Conservation (phyloP, 164 flowering plant genomes). For the Kalanchoe fedtschenkoi region DNA sequence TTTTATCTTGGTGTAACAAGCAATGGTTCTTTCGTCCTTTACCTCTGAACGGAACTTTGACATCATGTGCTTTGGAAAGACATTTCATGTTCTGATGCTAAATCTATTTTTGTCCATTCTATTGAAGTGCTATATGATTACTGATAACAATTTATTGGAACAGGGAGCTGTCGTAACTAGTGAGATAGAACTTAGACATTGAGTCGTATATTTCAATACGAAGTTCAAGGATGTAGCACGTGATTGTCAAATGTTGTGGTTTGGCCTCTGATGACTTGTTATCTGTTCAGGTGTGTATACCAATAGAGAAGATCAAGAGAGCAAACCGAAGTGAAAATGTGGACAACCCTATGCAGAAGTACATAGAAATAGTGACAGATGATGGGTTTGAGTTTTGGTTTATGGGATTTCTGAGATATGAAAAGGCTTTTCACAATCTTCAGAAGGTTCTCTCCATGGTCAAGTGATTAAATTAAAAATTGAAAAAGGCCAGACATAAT, state of each 20-base stretch:
- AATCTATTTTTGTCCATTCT: background rate
- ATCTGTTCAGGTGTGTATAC: conserved; percentile 18
- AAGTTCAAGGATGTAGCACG: background rate
- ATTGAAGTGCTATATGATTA: background rate
- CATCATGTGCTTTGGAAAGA: too few relatives aligned
- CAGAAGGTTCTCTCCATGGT: conserved; percentile 19
- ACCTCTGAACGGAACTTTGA: too few relatives aligned
- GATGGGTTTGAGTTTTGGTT: conserved; percentile 28
- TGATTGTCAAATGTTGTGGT: background rate
- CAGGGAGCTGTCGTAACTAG: background rate
- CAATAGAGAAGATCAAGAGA: conserved; percentile 18
- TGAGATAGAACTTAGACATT: background rate
- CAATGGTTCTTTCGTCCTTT: too few relatives aligned
- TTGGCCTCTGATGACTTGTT: background rate
- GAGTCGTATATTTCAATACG: background rate
- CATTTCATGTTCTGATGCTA: background rate
- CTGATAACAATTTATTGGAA: background rate
- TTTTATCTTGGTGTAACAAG: too few relatives aligned
- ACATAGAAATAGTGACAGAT: conserved; percentile 16
- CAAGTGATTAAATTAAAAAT: background rate
- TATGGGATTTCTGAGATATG: conserved; percentile 23
- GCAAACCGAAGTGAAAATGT: conserved; percentile 19
- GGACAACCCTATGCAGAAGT: conserved; percentile 21
- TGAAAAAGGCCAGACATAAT: background rate
- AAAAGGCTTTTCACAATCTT: conserved; percentile 20